Percentiles rank a stretch among this genome's conserved stretches.
Evolutionary conservation across 2,329 filamentous ascomycete genomes (phyloP).

Genomic region (Aureobasidium sp.): DNA sequence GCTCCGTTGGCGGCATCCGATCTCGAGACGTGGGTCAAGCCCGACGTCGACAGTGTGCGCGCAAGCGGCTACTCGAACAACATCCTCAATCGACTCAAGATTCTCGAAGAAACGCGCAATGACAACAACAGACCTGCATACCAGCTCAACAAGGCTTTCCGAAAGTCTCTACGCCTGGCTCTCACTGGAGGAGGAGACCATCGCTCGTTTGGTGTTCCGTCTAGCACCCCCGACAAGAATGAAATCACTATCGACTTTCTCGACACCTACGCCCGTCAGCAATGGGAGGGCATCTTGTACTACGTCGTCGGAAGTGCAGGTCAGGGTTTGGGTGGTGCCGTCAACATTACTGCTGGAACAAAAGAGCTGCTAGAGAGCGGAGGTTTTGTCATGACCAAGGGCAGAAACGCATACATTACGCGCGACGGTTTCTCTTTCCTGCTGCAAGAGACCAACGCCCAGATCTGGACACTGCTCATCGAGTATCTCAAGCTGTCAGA

Average conservation of each 20-base stretch:
- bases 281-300: constrained; percentile 95
- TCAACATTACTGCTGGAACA: constrained; percentile 59
- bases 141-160: constrained; percentile 74
- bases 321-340: constrained; percentile 41
- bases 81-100: constrained; percentile 78
- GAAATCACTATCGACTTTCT: constrained; percentile 65
- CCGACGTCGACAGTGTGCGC: constrained; percentile 37
- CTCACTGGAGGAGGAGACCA: constrained; percentile 81
- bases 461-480: constrained; percentile 92
- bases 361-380: constrained; percentile 77
- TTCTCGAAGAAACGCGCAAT: constrained; percentile 57
- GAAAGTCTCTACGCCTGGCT: constrained; percentile 72
- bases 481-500: constrained; percentile 82
- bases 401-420: constrained; percentile 64
- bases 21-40: constrained; percentile 78
- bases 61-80: constrained; percentile 79
- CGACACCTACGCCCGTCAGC: constrained; percentile 75
- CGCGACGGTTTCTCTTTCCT: constrained; percentile 91
- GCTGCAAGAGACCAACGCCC: constrained; percentile 88
- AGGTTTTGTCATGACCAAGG: constrained; percentile 59
- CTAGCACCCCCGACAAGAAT: constrained; percentile 53
- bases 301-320: constrained; percentile 81
- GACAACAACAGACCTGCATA: constrained; percentile 59
- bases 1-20: constrained; percentile 70
- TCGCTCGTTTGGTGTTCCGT: constrained; percentile 85